phyloP scores from a whole-genome alignment of 2,329 filamentous ascomycete species.

The Neofusicoccum umdonicola region DNA sequence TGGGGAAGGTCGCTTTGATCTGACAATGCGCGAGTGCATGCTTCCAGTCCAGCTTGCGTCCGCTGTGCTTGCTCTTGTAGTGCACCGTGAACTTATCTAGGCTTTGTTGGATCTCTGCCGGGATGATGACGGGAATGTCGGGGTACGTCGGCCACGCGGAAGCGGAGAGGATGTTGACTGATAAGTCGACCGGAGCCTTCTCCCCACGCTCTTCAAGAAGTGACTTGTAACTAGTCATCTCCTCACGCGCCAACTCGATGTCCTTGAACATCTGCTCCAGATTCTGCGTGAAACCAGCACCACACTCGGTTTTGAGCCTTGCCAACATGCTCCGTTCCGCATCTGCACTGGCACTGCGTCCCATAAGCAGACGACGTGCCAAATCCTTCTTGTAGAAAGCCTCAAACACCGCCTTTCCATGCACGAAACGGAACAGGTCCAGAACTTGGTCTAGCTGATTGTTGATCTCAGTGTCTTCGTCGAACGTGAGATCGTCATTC shows the following conservation, averaged over 20 bases:
- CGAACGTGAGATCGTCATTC: conserved; percentile 63
- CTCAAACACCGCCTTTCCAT: conserved; percentile 97
- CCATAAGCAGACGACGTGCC: conserved; percentile 84
- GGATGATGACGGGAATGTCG: conserved; percentile 72
- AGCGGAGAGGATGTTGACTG: conserved; percentile 86
- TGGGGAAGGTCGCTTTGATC: conserved; percentile 75
- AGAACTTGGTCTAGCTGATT: conserved; percentile 88
- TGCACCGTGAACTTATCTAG: conserved; percentile 79
- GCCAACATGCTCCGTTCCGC: conserved; percentile 94
- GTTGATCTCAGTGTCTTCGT: conserved; percentile 90
- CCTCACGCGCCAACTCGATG: conserved; percentile 86
- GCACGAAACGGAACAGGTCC: conserved; percentile 93
- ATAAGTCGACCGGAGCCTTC: conserved; percentile 65
- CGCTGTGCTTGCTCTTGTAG: conserved; percentile 87
- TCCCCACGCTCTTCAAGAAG: conserved; percentile 60
- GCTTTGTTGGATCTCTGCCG: conserved; percentile 70
- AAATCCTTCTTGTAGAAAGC: conserved; percentile 99
- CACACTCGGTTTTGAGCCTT: conserved; percentile 84
- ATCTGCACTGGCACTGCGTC: conserved; percentile 87
- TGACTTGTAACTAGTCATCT: conserved; percentile 84
- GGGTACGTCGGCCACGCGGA: conserved; percentile 92
- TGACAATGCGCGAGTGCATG: conserved; percentile 90
- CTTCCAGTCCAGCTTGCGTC: conserved; percentile 85
- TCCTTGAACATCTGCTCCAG: conserved; percentile 99
- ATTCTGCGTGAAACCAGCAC: conserved; percentile 91